phyloP scores from a whole-genome alignment of 1,284 basidiomycete genomes.

The Pseudozyma flocculosa region DNA sequence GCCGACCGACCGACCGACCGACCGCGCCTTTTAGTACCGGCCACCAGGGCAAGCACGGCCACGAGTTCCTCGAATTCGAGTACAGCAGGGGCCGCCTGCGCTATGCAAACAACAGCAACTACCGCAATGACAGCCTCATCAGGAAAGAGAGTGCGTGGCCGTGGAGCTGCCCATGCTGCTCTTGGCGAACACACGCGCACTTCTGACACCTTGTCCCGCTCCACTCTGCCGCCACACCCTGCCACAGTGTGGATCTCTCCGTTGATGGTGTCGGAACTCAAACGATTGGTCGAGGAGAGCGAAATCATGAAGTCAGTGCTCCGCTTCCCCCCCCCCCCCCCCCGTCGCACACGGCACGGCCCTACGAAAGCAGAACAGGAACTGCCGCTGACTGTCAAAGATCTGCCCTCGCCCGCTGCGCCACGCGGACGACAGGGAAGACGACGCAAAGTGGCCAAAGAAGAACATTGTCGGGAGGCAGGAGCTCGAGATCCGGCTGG shows the following conservation, averaged over 20 bases:
- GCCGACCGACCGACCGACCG: too few relatives aligned
- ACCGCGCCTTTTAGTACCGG: constrained; percentile 35
- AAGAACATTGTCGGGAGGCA: constrained; percentile 98
- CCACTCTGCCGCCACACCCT: background rate
- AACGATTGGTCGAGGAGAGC: constrained; percentile 88
- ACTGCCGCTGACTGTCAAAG: background rate
- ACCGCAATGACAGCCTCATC: constrained; percentile 93
- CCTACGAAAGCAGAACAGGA: too few relatives aligned
- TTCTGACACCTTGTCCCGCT: background rate
- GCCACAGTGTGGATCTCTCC: constrained; percentile 87
- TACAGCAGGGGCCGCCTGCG: constrained; percentile 92
- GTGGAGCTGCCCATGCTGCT: too few relatives aligned
- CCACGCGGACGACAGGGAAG: constrained; percentile 77
- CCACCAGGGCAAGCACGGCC: constrained; percentile 55
- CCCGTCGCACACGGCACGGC: too few relatives aligned
- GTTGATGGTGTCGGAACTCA: constrained; percentile 86
- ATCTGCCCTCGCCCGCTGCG: background rate
- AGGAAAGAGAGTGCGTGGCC: constrained; percentile 93
- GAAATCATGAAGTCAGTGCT: constrained; percentile 84
- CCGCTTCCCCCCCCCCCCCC: background rate
- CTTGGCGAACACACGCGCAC: background rate
- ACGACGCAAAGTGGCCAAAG: constrained; percentile 96
- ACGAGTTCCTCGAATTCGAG: constrained; percentile 89
- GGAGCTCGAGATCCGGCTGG: constrained; percentile 90
- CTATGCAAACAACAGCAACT: constrained; percentile 99